phyloP scores from a whole-genome alignment of 2,329 filamentous ascomycete genomes.

The Phaeosphaeria sp. region DNA sequence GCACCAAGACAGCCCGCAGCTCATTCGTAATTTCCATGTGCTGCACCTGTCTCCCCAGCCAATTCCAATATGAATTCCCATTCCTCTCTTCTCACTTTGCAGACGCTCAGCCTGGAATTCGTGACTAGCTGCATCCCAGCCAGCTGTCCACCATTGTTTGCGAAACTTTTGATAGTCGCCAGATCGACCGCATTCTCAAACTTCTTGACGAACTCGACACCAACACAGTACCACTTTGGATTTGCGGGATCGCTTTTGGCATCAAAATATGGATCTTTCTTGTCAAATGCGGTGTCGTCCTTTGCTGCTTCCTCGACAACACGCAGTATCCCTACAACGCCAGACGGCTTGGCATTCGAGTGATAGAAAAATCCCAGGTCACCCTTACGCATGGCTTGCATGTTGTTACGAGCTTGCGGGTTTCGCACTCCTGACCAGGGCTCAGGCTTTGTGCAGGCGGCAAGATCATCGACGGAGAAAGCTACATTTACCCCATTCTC shows the following conservation, averaged over 20 bases:
- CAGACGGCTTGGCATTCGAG: constrained; percentile 88
- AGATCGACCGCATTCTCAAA: constrained; percentile 75
- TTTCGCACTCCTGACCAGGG: constrained; percentile 78
- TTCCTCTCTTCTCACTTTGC: constrained; percentile 67
- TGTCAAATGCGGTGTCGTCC: constrained; percentile 78
- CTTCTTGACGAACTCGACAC: constrained; percentile 86
- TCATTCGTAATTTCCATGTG: not conserved
- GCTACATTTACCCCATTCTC: constrained; percentile 88
- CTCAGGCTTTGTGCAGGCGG: constrained; percentile 74
- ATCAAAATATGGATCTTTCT: constrained; percentile 82
- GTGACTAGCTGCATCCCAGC: constrained; percentile 83
- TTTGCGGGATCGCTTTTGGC: constrained; percentile 71
- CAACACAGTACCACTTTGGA: constrained; percentile 87
- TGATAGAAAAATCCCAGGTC: constrained; percentile 98
- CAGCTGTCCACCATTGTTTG: constrained; percentile 61
- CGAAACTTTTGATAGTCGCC: constrained; percentile 72
- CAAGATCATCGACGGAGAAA: constrained; percentile 93
- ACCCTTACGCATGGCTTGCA: constrained; percentile 87
- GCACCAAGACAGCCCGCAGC: not conserved
- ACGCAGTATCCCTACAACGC: constrained; percentile 87
- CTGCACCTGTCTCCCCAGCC: constrained; percentile 39
- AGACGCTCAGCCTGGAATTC: constrained; percentile 82
- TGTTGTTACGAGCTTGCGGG: constrained; percentile 77
- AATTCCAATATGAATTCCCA: constrained; percentile 68
- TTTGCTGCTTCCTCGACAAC: constrained; percentile 83